These are phyloP conservation scores for Rhodotorula toruloides DNA, from an alignment of 768 basidiomycete species.

Conservation along the genomic window DNA sequence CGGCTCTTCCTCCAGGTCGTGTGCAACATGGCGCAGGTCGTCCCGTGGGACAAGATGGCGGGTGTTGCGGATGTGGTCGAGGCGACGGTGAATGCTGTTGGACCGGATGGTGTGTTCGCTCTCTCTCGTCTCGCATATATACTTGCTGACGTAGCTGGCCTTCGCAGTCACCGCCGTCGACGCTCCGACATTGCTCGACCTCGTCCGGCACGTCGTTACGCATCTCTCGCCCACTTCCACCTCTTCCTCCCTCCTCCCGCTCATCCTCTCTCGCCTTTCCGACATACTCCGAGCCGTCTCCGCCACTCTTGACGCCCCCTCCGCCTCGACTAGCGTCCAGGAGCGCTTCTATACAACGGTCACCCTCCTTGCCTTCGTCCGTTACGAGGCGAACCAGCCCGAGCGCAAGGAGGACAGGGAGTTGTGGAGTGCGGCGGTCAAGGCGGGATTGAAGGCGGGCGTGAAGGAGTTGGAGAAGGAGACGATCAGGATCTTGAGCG, in stretches of 20 bases:
- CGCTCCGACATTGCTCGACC: neutral
- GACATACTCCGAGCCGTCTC: neutral
- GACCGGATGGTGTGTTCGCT: slow-evolving; percentile 16
- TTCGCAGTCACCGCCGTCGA: slow-evolving; percentile 7
- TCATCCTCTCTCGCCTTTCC: slow-evolving; percentile 17
- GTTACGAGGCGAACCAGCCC: slow-evolving; percentile 1
- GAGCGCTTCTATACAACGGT: slow-evolving; percentile 21
- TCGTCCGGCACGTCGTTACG: slow-evolving; percentile 2
- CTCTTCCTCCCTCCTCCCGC: neutral
- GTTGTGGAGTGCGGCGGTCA: slow-evolving; percentile 9
- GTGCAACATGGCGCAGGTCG: slow-evolving; percentile 8
- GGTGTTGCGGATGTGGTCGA: slow-evolving; percentile 30
- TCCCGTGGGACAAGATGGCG: slow-evolving; percentile 27
- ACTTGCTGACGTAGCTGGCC: neutral
- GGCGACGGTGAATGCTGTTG: slow-evolving; percentile 8
- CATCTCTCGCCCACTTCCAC: neutral
- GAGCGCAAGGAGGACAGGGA: slow-evolving; percentile 14
- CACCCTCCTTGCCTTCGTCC: slow-evolving; percentile 13
- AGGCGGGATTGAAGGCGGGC: slow-evolving; percentile 13
- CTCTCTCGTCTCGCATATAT: neutral
- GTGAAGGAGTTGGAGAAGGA: slow-evolving; percentile 15
- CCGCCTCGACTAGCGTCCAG: neutral
- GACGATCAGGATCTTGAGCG: slow-evolving; percentile 3
- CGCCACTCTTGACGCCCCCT: neutral
- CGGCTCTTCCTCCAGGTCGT: slow-evolving; percentile 10